A percentile compares a stretch with the other conserved stretches of the same genome.
Conservation (phyloP, 2,329 filamentous ascomycete species). For the Penicillium polonicum region DNA sequence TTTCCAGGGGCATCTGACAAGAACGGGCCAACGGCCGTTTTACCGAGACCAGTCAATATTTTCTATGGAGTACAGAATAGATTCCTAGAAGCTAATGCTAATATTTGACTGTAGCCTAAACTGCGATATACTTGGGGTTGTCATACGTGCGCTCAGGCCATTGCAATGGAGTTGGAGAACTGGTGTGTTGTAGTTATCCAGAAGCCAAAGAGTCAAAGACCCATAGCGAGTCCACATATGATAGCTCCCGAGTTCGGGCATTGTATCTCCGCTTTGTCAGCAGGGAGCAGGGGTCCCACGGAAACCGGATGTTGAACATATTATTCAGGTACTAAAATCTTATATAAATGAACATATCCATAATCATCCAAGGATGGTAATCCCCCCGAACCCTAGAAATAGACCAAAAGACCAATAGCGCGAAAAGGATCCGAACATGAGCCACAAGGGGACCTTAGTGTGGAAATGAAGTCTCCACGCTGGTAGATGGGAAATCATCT, state of each 20-base stretch:
- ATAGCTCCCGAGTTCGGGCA: neutral
- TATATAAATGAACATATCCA: neutral
- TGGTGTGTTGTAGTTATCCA: neutral
- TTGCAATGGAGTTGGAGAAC: neutral
- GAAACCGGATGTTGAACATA: neutral
- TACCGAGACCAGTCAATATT: neutral
- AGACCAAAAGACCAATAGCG: slow-evolving; percentile 6
- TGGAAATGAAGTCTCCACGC: slow-evolving; percentile 1
- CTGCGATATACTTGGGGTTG: neutral
- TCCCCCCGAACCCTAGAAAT: neutral
- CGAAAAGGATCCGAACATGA: neutral
- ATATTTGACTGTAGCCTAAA: slow-evolving; percentile 1
- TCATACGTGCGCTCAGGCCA: neutral
- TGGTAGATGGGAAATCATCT: neutral
- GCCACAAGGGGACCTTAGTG: slow-evolving; percentile 1
- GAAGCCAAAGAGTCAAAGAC: neutral
- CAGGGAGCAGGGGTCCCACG: neutral
- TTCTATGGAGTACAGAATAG: neutral
- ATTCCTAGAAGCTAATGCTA: no score
- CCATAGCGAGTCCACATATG: neutral
- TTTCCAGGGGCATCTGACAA: neutral
- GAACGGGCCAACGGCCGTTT: no score
- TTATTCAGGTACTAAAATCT: neutral
- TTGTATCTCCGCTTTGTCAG: neutral
- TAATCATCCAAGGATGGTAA: neutral